Evolutionary conservation across 495 filamentous ascomycete genomes (phyloP), one percentile per base, ranked within the genome.

Genomic region (Daldinia concentrica): DNA sequence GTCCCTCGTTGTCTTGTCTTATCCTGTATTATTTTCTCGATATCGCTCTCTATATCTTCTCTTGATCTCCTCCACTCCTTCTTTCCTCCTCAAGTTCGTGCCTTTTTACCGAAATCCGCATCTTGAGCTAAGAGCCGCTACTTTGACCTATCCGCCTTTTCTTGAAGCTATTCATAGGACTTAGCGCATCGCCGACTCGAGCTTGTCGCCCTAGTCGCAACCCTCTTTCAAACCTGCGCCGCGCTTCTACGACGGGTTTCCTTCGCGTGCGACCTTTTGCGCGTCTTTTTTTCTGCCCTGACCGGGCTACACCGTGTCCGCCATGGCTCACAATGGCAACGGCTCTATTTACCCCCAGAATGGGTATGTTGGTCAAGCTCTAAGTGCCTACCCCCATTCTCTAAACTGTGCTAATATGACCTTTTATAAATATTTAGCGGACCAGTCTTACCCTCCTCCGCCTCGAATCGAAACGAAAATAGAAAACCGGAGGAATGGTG

Each of bases 401-500:
- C 65, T 69, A 51, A 45, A 66, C 15, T 50, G 43, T 72, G 30
- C 68, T 63, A 58, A 70, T 58, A 43, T 48, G 30, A 15, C 30
- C 37, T 27, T 36, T 41, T 45, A 24, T 43, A 30, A 55, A 1
- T 66, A 51, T 19, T 39, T 62, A 58, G 58, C 61, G 60, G 24
- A 24, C 56, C 59, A 12, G 39, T 71, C 52, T 34, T 37, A 17
- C 64, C 67, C 39, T 61, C 45, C 64, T 74, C 76, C 48, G 45
- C 37, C 58, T 69, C 68, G 65, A 45, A 65, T 73, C 64, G 68
- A 63, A 50, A 79, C 64, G 68, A 65, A 50, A 79, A 73, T 27
- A 74, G 72, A 59, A 83, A 69, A 45, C 62, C 71, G 29, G 71
- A 73, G 22, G 66, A 73, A 37, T 73, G 71, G 71, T 73, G 83